phyloP scores from a whole-genome alignment of 2,329 filamentous ascomycete genomes.

The Phyllosticta capitalensis region DNA sequence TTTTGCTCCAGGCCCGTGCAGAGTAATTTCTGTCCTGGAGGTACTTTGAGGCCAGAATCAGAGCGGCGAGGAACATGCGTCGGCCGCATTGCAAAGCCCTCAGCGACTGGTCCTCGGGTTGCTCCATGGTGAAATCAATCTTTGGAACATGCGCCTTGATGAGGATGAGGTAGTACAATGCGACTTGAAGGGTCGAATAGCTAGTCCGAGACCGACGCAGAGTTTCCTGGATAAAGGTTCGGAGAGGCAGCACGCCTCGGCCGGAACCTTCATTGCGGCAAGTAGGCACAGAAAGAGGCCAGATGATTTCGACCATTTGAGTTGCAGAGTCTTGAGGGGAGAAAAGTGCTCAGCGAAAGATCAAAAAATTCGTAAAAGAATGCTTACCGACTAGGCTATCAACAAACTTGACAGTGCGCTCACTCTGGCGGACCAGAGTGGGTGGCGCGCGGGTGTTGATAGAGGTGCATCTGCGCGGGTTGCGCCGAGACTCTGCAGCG shows the following conservation, averaged over 20 bases:
- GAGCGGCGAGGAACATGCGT: conserved; percentile 90
- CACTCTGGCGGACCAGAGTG: conserved; percentile 71
- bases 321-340: conserved; percentile 81
- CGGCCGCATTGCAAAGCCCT: conserved; percentile 89
- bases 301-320: conserved; percentile 94
- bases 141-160: conserved; percentile 84
- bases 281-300: conserved; percentile 78
- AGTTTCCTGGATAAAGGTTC: conserved; percentile 96
- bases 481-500: conserved; percentile 53
- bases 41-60: conserved; percentile 96
- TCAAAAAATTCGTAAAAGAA: conserved; percentile 12
- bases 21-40: conserved; percentile 97
- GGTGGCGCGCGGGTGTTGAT: conserved; percentile 57
- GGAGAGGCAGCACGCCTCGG: conserved; percentile 76
- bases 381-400: conserved; percentile 94
- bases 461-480: conserved; percentile 48
- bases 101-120: conserved; percentile 61
- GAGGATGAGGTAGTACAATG: conserved; percentile 89
- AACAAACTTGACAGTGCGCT: conserved; percentile 91
- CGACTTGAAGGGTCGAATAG: conserved; percentile 95
- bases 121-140: conserved; percentile 78
- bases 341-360: conserved; percentile 14
- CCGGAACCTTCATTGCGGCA: conserved; percentile 58
- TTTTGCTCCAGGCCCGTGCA: conserved; percentile 96
- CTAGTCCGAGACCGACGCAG: conserved; percentile 88